Evolutionary conservation across 2,329 filamentous ascomycete genomes (phyloP), one percentile per base, ranked within the genome.

Genomic region (Neodidymelliopsis sp.): DNA sequence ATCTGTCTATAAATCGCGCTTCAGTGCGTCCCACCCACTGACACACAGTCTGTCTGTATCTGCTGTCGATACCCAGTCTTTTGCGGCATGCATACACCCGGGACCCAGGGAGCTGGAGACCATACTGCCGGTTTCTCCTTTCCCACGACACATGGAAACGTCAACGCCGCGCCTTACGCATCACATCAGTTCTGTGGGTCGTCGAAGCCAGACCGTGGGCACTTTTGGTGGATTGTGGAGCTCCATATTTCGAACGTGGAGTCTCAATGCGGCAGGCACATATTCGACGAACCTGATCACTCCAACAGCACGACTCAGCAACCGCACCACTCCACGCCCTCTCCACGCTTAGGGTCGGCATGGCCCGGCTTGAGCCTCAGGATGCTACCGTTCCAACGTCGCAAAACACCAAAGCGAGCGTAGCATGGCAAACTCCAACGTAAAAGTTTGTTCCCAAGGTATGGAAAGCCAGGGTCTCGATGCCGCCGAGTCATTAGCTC

Each of bases 401-500:
- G 22, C 18, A 12, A n/a, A n/a, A 12, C 39, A 2, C 46, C 33
- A 13, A 43, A 49, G 33, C 45, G 47, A 44, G 47, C 35, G 23
- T 39, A 49, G 35, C 16, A 35, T 35, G 23, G 47, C 47, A 44
- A 37, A 44, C 15, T 25, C 35, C 18, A 10, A 43, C 22, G 47
- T 28, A 34, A 38, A 38, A 28, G 18, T 34, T 39, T 29, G 35
- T 37, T 28, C 41, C 48, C 36, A 23, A 15, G 40, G 30, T 13
- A 7, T 23, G 48, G 34, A 8, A 28, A 20, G 22, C 23, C 16
- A 44, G 40, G 40, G 40, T 41, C 36, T 40, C 24, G 35, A 28
- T 27, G 40, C 31, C 19, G 37, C 12, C 35, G 40, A 45, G 48
- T 51, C 41, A 33, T 51, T 51, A 45, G 48, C 36, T 47, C 43